These are phyloP conservation scores for Jatropha podagrica DNA, from an alignment of 441 rosid genomes.

Conservation along the genomic window DNA sequence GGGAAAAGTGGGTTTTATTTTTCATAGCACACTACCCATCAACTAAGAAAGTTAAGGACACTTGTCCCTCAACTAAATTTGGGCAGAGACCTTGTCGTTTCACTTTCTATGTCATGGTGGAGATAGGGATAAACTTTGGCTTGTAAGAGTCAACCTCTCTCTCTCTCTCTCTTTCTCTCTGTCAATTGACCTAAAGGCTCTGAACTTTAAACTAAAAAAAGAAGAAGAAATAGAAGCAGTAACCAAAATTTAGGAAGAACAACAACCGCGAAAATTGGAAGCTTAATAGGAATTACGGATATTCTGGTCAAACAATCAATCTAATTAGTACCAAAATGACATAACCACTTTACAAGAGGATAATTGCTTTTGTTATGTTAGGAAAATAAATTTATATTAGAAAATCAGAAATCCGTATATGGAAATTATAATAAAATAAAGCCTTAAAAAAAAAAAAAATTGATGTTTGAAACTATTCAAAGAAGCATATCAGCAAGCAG, in stretches of 20 bases:
- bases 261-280: not conserved
- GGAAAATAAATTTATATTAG: too few relatives aligned
- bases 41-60: conserved; percentile 8
- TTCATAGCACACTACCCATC: not conserved
- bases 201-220: not conserved
- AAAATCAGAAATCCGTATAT: too few relatives aligned
- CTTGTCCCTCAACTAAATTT: conserved; percentile 13
- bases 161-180: not conserved
- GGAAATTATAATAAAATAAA: too few relatives aligned
- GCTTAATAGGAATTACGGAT: not conserved
- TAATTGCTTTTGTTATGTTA: too few relatives aligned
- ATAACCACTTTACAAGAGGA: not conserved
- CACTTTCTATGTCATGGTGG: conserved; percentile 19
- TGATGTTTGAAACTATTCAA: too few relatives aligned
- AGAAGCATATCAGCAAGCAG: too few relatives aligned
- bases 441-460: too few relatives aligned
- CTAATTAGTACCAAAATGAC: conserved; percentile 4
- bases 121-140: conserved; percentile 3
- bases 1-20: not conserved
- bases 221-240: not conserved
- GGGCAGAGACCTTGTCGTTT: conserved; percentile 7
- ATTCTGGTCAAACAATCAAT: not conserved
- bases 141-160: not conserved
- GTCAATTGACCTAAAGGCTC: not conserved
- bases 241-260: not conserved